phyloP scores from a whole-genome alignment of 805 yeast species.

The Pichia nanzhaoensis region DNA sequence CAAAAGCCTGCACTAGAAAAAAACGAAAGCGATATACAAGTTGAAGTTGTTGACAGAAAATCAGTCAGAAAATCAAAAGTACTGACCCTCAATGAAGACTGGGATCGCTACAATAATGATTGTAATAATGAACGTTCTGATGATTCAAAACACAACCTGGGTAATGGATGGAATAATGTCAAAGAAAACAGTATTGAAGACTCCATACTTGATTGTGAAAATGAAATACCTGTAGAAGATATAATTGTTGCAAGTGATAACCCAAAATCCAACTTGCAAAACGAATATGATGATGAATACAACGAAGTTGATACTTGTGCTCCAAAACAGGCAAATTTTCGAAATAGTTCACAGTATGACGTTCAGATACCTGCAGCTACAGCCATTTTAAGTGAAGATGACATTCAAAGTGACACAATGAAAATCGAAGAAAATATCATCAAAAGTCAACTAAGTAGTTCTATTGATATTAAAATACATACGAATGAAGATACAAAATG shows the following conservation, averaged over 20 bases:
- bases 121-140: no score
- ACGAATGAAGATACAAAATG: neutral
- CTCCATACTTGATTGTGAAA: no score
- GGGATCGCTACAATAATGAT: neutral
- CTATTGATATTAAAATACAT: neutral
- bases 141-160: no score
- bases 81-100: neutral
- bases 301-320: neutral
- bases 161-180: no score
- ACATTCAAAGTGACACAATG: neutral
- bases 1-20: conserved; percentile 5
- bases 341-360: neutral
- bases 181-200: no score
- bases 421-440: conserved; percentile 2
- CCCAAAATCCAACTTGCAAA: neutral
- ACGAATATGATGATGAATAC: neutral
- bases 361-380: no score
- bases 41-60: conserved; percentile 6
- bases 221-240: no score
- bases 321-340: neutral
- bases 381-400: neutral
- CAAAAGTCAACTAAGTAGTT: conserved; percentile 1
- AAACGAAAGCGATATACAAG: conserved; percentile 2
- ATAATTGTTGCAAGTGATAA: no score
- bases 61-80: conserved; percentile 3